Evolutionary conservation across 768 basidiomycete genomes (phyloP), one percentile per base, ranked within the genome.

Genomic region (Hericium alpestre): DNA sequence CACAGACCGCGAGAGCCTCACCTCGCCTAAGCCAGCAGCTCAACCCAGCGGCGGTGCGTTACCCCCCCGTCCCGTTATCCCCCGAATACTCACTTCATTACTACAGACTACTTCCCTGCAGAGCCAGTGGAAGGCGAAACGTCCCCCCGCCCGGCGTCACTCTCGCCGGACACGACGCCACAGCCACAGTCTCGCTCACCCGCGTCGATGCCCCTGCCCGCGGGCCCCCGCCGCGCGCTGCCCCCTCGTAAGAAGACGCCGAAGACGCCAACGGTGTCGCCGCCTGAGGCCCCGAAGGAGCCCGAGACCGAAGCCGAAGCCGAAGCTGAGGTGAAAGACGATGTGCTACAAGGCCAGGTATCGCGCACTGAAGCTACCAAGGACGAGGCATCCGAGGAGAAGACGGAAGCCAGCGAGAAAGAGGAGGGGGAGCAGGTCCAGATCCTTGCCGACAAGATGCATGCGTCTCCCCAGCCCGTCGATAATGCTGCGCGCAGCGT

Each of bases 171-270:
- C 23, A 10, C 38, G 16, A 46, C n/a, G 43, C 43, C 20, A 20
- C 43, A 61, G 58, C 18, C 60, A 55, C 37, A 57, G 39, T 32
- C 32, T 54, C 7, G 47, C 55, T 43, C 27, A 54, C 20, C 63
- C 55, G 18, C 43, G 12, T 27, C 67, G n/a, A 71, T 73, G 59
- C 70, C 72, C 20, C 61, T 72, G 11, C 68, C 72, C 2, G 69
- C 73, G 8, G 67, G 66, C 11, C 72, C 73, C 18, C 67, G 71
- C 22, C 70, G 73, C 16, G 67, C 72, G 3, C 67, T 67, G 5
- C 71, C 70, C 16, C 73, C 73, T 9, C 66, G 71, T 37, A 65
- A 59, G 46, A 64, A 69, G 47, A 27, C 51, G 11, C 47, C 57
- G 43, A 58, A 59, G 43, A 18, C 53, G 15, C 12, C 41, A 1